A percentile compares a stretch with the other conserved stretches of the same genome.
Evolutionary conservation across 257 asterid species (phyloP).

Genomic region (Ophiorrhiza pumila): DNA sequence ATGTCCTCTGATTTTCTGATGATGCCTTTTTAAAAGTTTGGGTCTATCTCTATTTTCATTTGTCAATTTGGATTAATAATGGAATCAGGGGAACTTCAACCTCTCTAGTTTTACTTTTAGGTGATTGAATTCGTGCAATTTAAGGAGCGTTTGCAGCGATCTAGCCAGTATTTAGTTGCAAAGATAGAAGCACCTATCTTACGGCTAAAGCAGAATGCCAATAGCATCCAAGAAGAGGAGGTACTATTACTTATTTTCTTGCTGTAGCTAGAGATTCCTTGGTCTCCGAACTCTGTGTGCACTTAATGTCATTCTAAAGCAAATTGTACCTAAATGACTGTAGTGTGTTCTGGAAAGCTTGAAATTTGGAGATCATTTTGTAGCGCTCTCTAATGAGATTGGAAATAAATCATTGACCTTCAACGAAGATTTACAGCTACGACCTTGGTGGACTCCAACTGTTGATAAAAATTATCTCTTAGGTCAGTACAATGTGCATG

Average conservation of each 20-base stretch:
- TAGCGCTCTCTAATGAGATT: slow-evolving; percentile 77
- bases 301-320: neutral
- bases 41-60: neutral
- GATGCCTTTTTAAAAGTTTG: neutral
- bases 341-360: slow-evolving; percentile 61
- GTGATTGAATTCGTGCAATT: slow-evolving; percentile 92
- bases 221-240: slow-evolving; percentile 69
- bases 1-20: neutral
- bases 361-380: slow-evolving; percentile 62
- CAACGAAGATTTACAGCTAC: slow-evolving; percentile 76
- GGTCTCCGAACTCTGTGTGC: neutral
- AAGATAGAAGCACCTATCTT: slow-evolving; percentile 82
- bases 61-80: neutral
- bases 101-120: slow-evolving; percentile 28
- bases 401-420: slow-evolving; percentile 65
- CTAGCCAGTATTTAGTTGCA: slow-evolving; percentile 76
- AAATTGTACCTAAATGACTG: neutral
- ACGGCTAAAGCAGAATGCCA: slow-evolving; percentile 79
- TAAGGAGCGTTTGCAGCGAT: slow-evolving; percentile 77
- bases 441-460: slow-evolving; percentile 99
- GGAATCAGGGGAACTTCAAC: neutral
- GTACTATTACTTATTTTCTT: slow-evolving; percentile 29
- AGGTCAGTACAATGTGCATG: slow-evolving; percentile 48
- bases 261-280: neutral
- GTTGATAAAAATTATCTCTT: slow-evolving; percentile 73